Evolutionary conservation across 2,329 filamentous ascomycete genomes (phyloP), one percentile per base, ranked within the genome.

Genomic region (Colletotrichum costaricense): DNA sequence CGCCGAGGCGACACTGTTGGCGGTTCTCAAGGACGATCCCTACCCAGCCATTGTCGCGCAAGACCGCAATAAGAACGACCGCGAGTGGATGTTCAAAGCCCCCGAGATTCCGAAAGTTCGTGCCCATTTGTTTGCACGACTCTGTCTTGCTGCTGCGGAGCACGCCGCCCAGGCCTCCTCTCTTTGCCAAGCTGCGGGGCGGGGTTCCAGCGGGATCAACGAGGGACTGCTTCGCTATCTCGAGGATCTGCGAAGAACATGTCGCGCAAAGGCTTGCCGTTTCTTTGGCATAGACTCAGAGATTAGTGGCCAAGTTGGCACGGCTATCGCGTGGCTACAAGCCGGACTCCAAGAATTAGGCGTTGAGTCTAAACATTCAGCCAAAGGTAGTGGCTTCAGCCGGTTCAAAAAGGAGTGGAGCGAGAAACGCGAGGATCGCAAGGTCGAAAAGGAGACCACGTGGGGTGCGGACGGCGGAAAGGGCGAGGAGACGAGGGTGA

Each of bases 71-170:
- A 90, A 92, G 66, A 91, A 93, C 76, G 95, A 95, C 81, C 95
- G 90, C 74, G 96, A 98, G 76, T 99, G 96, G 96, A 98, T 98
- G 95, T 97, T 97, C 82, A 94, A 93, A 78, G 90, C 95, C 0
- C 95, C 96, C 0, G 91, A 95, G 63, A 94, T 98, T 62, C 93
- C 95, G 35, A 95, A 96, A 80, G 95, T 98, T 22, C 92, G 96
- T 59, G 95, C 95, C 9, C 92, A 97, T 78, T 87, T 99, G 2
- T 97, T 97, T 79, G 95, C 95, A 2, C 89, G 96, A 1, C 86
- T 98, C 8, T 98, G 95, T 80, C 88, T 98, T 12, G 94, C 95
- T 0, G 94, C 95, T 0, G 92, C 94, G 0, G 95, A 98, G 77
- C 95, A 98, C 82, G 95, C 95, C 1, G 90, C 92, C 30, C 92